Base-by-base conservation (phyloP, 2,329 filamentous ascomycete genomes). In the Aureobasidium sp. region DNA sequence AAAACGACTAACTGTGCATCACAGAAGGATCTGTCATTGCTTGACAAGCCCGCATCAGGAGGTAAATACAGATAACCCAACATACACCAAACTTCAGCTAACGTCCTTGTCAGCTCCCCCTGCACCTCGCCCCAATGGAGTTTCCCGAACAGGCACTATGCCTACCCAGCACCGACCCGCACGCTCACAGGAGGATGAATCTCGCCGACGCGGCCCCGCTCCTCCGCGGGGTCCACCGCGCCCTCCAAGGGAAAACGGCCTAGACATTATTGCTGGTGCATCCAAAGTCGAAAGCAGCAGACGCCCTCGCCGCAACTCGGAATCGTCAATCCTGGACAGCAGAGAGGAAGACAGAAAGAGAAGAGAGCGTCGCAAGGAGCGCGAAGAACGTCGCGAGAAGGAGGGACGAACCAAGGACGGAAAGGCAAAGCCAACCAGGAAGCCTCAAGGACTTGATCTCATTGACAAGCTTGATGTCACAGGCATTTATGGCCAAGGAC, bases 401-500 rank as follows among this genome's bases (percentile, higher is more conserved):
- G 72, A 74, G 54, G 62, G 48, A 21, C 49, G 34, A 34, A 41
- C 58, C 67, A 75, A 70, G 45, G 74, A 74, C 48, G 70, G 71
- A 66, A 73, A 76, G 63, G 72, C 73, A 42, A 54, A 27, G 32
- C 68, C 70, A 3, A 72, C 62, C 32, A 64, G 61, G 44, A 76
- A 74, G 67, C 77, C 77, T 14, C 73, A 76, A 54, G 76, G 81
- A 36, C 74, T 97, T 66, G 94, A 99, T 73, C 83, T 97, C 49
- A 97, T 99, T 69, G 94, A 99, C 77, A 93, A 97, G 73, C 80
- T 99, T 66, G 94, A 97, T 77, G 92, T 94, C 65, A 97, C 92
- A 4, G 92, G 92, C 73, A 95, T 97, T 68, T 97, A 96, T 71
- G 93, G 94, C 61, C 90, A 89, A 69, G 92, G 93, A 76, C 79